These are phyloP conservation scores for Periconia sp. DNA, from an alignment of 2,329 filamentous ascomycete genomes.

Conservation along the genomic window DNA sequence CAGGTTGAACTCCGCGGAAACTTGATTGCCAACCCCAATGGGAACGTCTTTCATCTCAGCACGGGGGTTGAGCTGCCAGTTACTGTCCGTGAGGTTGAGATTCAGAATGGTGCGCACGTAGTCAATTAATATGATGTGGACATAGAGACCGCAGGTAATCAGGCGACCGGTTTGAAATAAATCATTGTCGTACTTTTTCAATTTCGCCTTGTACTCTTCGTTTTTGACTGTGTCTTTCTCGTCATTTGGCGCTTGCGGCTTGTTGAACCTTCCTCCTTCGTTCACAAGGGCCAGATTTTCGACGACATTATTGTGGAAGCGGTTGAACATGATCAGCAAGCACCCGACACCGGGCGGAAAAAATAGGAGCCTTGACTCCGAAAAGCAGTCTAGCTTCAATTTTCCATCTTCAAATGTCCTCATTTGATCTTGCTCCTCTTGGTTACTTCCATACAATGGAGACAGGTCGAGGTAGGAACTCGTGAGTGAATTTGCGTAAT, in stretches of 20 bases:
- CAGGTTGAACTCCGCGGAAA: constrained; percentile 86
- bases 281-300: constrained; percentile 82
- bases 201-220: constrained; percentile 32
- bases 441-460: constrained; percentile 72
- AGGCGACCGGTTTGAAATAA: constrained; percentile 56
- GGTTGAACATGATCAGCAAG: constrained; percentile 67
- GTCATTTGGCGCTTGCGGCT: constrained; percentile 51
- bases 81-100: constrained; percentile 70
- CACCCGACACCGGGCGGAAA: constrained; percentile 71
- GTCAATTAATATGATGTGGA: constrained; percentile 57
- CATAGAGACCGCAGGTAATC: constrained; percentile 55
- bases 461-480: constrained; percentile 76
- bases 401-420: constrained; percentile 67
- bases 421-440: constrained; percentile 66
- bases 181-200: constrained; percentile 47
- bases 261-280: constrained; percentile 75
- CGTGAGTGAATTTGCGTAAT: constrained; percentile 65
- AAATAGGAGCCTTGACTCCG: constrained; percentile 64
- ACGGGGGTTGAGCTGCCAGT: constrained; percentile 80
- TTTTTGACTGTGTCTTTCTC: constrained; percentile 47
- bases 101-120: constrained; percentile 58
- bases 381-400: constrained; percentile 71
- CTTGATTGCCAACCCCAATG: constrained; percentile 76
- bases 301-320: constrained; percentile 85
- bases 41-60: constrained; percentile 66